A percentile compares a stretch with the other conserved stretches of the same genome.
phyloP scores from a whole-genome alignment of 208 protist species.

The Plasmodiophora brassicae region DNA sequence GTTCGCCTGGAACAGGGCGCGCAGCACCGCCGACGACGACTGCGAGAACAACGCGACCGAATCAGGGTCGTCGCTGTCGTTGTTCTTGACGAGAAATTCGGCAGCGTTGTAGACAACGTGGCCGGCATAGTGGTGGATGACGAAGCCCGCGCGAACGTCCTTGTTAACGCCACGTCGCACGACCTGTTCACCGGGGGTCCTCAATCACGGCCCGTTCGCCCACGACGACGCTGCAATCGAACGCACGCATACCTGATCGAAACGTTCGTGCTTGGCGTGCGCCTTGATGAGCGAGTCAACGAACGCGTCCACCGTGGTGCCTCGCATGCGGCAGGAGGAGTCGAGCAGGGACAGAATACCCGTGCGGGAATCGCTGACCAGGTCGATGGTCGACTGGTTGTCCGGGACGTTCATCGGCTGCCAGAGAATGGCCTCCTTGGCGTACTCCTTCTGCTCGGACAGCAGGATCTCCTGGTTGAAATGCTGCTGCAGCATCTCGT shows the following conservation, averaged over 20 bases:
- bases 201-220: neutral
- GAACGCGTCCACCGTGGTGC: neutral
- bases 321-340: neutral
- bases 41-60: constrained; percentile 19
- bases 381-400: constrained; percentile 40
- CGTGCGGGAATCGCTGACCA: constrained; percentile 26
- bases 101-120: constrained; percentile 34
- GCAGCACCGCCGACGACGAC: neutral
- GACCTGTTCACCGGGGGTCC: neutral
- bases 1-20: neutral
- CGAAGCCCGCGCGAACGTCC: neutral
- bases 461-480: constrained; percentile 20
- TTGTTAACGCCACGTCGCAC: neutral
- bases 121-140: constrained; percentile 8
- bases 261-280: too few species aligned
- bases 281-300: neutral
- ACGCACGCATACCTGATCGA: neutral
- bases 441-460: constrained; percentile 43
- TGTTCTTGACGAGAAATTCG: constrained; percentile 42
- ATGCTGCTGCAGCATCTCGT: constrained; percentile 70
- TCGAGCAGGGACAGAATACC: constrained; percentile 2
- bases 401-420: constrained; percentile 37
- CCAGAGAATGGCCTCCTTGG: constrained; percentile 36
- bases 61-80: constrained; percentile 26
- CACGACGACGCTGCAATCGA: neutral